Conservation (phyloP, 169 alveolate genomes). For the Eimeria maxima region DNA sequence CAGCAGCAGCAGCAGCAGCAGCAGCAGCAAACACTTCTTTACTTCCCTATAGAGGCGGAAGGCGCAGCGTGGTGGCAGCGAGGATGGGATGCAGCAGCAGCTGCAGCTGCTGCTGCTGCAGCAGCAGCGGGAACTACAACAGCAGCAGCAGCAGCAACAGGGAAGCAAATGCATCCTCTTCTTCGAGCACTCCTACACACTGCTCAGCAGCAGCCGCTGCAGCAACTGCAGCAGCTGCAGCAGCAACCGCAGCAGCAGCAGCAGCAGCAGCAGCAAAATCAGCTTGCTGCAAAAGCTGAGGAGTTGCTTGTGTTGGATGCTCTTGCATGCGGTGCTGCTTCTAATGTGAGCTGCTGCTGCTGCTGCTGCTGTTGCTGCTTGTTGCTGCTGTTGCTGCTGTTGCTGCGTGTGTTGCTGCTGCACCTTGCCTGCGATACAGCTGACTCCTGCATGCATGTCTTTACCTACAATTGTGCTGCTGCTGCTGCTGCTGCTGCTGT, state of each 20-base stretch:
- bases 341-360: constrained; percentile 35
- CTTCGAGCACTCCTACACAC: background rate
- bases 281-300: background rate
- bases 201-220: background rate
- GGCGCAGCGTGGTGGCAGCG: background rate
- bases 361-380: constrained; percentile 42
- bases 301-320: constrained; percentile 61
- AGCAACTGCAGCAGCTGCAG: background rate
- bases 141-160: constrained; percentile 61
- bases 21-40: background rate
- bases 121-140: constrained; percentile 18
- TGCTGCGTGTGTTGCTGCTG: constrained; percentile 15
- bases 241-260: constrained; percentile 17
- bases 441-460: background rate
- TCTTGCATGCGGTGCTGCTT: constrained; percentile 44
- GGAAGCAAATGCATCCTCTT: background rate
- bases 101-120: constrained; percentile 6
- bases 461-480: background rate
- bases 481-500: constrained; percentile 27
- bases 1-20: constrained; percentile 70
- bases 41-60: background rate
- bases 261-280: background rate
- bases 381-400: constrained; percentile 52
- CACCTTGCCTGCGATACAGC: background rate
- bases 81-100: constrained; percentile 35